A percentile compares a stretch with the other conserved stretches of the same genome.
Conservation (phyloP, 2,329 filamentous ascomycete genomes). For the Penicillium brasilianum region DNA sequence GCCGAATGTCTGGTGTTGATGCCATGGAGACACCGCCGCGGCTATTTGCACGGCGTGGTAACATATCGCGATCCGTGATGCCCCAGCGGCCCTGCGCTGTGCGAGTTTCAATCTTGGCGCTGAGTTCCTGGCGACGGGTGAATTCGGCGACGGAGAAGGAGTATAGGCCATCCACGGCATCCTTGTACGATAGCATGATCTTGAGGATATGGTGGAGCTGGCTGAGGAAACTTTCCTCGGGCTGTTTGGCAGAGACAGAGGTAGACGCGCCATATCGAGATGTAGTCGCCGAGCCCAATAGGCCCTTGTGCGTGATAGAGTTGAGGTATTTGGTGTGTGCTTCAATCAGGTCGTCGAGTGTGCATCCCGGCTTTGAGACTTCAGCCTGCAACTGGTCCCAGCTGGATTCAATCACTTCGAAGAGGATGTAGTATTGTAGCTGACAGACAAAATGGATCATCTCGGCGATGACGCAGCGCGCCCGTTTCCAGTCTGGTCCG, state of each 20-base stretch:
- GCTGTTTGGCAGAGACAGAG: constrained; percentile 45
- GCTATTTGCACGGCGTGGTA: constrained; percentile 40
- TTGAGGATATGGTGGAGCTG: constrained; percentile 93
- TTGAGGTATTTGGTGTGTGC: constrained; percentile 91
- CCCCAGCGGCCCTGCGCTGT: constrained; percentile 70
- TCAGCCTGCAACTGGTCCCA: constrained; percentile 89
- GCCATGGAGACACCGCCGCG: constrained; percentile 36
- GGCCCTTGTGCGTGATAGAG: constrained; percentile 92
- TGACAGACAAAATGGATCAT: constrained; percentile 99
- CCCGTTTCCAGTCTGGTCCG: constrained; percentile 83
- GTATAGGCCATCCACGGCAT: constrained; percentile 91
- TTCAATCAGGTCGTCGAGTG: constrained; percentile 90
- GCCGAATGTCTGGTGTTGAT: constrained; percentile 34
- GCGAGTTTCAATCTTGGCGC: constrained; percentile 70
- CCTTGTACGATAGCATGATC: constrained; percentile 91
- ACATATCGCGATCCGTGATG: constrained; percentile 60
- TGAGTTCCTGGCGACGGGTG: constrained; percentile 83
- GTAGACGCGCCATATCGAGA: constrained; percentile 33
- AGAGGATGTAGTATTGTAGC: constrained; percentile 97
- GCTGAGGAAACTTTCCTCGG: constrained; percentile 80
- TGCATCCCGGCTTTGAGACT: constrained; percentile 82
- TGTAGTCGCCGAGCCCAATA: constrained; percentile 70
- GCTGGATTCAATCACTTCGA: constrained; percentile 95
- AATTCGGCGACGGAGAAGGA: constrained; percentile 95
- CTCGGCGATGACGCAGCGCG: constrained; percentile 85